phyloP scores from a whole-genome alignment of 2,329 filamentous ascomycete genomes.

The Exophiala sp. region DNA sequence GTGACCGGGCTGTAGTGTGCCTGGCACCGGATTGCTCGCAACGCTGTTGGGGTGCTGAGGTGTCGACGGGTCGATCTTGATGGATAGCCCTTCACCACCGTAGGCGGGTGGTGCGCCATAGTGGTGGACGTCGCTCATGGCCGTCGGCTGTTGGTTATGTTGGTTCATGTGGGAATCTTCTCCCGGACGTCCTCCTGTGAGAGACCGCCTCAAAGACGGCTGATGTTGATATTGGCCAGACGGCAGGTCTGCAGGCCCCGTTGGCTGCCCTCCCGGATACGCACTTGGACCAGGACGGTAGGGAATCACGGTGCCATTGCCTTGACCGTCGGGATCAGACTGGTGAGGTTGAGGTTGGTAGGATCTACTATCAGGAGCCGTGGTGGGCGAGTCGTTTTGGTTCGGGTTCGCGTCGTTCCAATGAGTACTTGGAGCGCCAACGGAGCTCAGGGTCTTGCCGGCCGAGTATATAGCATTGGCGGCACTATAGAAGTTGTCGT shows the following conservation, averaged over 20 bases:
- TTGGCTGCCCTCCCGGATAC: constrained; percentile 7
- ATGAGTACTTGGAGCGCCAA: constrained; percentile 41
- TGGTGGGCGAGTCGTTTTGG: constrained; percentile 15
- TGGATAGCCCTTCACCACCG: constrained; percentile 47
- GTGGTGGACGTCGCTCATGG: constrained; percentile 43
- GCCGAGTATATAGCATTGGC: constrained; percentile 41
- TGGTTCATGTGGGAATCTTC: constrained; percentile 53
- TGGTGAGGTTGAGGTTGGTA: constrained; percentile 17
- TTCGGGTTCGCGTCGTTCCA: constrained; percentile 24
- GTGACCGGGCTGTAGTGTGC: constrained; percentile 54
- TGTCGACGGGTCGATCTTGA: constrained; percentile 56
- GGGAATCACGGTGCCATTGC: constrained; percentile 24
- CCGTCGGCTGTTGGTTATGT: constrained; percentile 38
- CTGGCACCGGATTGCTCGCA: constrained; percentile 47
- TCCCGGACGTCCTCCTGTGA: constrained; percentile 42
- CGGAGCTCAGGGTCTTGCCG: constrained; percentile 43
- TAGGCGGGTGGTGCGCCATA: constrained; percentile 47
- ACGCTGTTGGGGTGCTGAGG: constrained; percentile 38
- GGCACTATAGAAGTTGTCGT: constrained; percentile 27
- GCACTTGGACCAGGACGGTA: constrained; percentile 19
- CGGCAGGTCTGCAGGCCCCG: constrained; percentile 7
- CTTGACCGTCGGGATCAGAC: constrained; percentile 4
- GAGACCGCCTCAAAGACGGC: constrained; percentile 36
- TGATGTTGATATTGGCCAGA: constrained; percentile 18
- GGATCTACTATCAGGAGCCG: constrained; percentile 18